A percentile compares a stretch with the other conserved stretches of the same genome.
These are phyloP conservation scores for Chalaropsis thielavioides DNA, from an alignment of 2,329 filamentous ascomycete genomes.

Conservation along the genomic window DNA sequence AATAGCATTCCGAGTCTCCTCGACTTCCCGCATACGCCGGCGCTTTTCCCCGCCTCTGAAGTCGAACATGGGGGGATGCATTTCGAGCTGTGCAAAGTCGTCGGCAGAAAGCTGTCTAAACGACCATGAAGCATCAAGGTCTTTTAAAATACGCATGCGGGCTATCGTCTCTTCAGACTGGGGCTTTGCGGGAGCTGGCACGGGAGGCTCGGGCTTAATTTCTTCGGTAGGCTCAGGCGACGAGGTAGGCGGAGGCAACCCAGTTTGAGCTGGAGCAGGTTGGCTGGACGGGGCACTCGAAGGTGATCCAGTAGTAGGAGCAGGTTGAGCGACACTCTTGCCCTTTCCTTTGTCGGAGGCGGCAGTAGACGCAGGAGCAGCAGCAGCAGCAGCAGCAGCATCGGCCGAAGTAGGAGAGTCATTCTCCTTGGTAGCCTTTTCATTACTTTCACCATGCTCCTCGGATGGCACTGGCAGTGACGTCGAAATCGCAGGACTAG, in stretches of 20 bases:
- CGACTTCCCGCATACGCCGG: conserved; percentile 54
- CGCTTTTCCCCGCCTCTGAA: conserved; percentile 68
- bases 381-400: conserved; percentile 19
- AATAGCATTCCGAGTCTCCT: conserved; percentile 33
- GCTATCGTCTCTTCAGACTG: neutral
- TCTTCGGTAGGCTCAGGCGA: conserved; percentile 6
- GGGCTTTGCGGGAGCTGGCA: neutral
- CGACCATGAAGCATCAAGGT: conserved; percentile 19
- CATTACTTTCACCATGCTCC: conserved; percentile 28
- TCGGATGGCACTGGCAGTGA: conserved; percentile 37
- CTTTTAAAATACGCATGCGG: conserved; percentile 6
- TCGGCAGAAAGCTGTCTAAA: conserved; percentile 17
- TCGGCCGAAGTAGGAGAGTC: conserved; percentile 22
- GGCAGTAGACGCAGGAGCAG: conserved; percentile 16
- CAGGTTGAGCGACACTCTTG: conserved; percentile 7
- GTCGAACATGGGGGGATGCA: conserved; percentile 63
- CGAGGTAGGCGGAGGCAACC: neutral
- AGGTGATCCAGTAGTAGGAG: conserved; percentile 2
- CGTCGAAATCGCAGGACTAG: conserved; percentile 62
- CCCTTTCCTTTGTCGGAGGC: conserved; percentile 12
- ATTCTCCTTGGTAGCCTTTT: conserved; percentile 30
- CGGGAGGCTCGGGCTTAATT: conserved; percentile 8
- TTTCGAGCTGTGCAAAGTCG: conserved; percentile 20
- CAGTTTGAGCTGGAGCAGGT: neutral
- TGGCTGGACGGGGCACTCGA: neutral